A percentile compares a stretch with the other conserved stretches of the same genome.
phyloP scores from a whole-genome alignment of 495 filamentous ascomycete genomes.

The Pyrenopolyporus hunteri region DNA sequence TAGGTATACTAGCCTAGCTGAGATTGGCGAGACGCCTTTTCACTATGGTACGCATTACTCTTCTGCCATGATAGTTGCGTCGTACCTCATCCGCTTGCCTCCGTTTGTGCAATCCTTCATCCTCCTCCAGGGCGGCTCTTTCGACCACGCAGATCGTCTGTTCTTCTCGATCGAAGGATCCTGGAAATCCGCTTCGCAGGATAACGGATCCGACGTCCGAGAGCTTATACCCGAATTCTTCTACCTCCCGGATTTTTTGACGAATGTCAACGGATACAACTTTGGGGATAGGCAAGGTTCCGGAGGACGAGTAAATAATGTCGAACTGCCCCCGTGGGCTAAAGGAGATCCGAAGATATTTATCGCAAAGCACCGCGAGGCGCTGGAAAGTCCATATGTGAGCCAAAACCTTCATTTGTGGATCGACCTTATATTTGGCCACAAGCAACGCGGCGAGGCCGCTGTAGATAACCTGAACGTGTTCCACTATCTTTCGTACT shows the following conservation, averaged over 20 bases:
- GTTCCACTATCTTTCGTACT: slow-evolving; percentile 94
- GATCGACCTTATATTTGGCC: slow-evolving; percentile 96
- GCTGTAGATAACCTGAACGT: slow-evolving; percentile 92
- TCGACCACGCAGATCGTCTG: slow-evolving; percentile 93
- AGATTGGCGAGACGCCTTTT: slow-evolving; percentile 90
- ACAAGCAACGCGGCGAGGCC: slow-evolving; percentile 92
- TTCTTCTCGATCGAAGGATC: slow-evolving; percentile 93
- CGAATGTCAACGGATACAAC: slow-evolving; percentile 90
- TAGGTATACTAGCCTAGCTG: slow-evolving; percentile 83
- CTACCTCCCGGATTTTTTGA: slow-evolving; percentile 90
- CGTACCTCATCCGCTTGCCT: slow-evolving; percentile 92
- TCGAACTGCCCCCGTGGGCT: slow-evolving; percentile 90
- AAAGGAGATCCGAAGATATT: slow-evolving; percentile 97
- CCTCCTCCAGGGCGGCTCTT: slow-evolving; percentile 94
- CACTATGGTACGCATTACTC: slow-evolving; percentile 99
- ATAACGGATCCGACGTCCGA: slow-evolving; percentile 91
- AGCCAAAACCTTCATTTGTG: slow-evolving; percentile 89
- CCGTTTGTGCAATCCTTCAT: slow-evolving; percentile 96
- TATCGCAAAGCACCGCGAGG: slow-evolving; percentile 91
- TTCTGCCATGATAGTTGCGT: slow-evolving; percentile 97
- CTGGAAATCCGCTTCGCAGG: slow-evolving; percentile 86
- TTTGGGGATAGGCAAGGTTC: slow-evolving; percentile 85
- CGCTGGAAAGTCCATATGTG: slow-evolving; percentile 92
- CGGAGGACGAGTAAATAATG: slow-evolving; percentile 78
- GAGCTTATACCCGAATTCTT: slow-evolving; percentile 97